phyloP scores from a whole-genome alignment of 176 grass and related monocot genomes.

The Luzula sylvatica region DNA sequence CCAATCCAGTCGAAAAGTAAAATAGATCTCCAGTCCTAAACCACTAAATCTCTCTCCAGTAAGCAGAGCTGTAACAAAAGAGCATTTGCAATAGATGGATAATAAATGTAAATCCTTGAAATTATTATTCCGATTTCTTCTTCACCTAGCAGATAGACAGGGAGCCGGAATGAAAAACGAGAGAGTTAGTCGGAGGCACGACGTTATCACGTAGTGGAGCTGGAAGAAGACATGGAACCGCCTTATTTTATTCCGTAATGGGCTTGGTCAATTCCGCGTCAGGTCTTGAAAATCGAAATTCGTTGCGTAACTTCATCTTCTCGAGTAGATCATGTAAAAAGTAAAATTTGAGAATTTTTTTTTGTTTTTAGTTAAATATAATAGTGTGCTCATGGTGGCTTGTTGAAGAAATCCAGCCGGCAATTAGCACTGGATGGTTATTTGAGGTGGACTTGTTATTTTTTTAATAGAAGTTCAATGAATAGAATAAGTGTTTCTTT shows the following conservation, averaged over 20 bases:
- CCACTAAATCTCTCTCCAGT: too few species aligned
- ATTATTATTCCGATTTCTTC: too few species aligned
- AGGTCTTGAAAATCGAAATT: neutral
- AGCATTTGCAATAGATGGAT: too few species aligned
- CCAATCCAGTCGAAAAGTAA: too few species aligned
- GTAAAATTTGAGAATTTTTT: neutral
- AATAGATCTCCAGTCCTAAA: too few species aligned
- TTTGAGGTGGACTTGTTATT: slow-evolving; percentile 1
- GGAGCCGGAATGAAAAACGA: too few species aligned
- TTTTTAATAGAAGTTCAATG: neutral
- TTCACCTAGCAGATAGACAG: too few species aligned
- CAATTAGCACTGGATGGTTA: neutral
- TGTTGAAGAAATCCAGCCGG: slow-evolving; percentile 8
- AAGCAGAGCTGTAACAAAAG: too few species aligned
- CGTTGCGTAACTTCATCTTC: neutral
- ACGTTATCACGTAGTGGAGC: slow-evolving; percentile 4
- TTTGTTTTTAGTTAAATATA: neutral
- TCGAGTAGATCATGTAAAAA: neutral
- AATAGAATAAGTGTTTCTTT: neutral
- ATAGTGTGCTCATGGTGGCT: neutral
- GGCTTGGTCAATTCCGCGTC: slow-evolving; percentile 19
- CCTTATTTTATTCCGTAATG: neutral
- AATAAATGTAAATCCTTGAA: too few species aligned
- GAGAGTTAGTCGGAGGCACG: slow-evolving; percentile 20
- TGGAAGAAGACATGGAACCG: neutral